Conservation (phyloP, 2,329 filamentous ascomycete genomes). For the Cercospora beticola region DNA sequence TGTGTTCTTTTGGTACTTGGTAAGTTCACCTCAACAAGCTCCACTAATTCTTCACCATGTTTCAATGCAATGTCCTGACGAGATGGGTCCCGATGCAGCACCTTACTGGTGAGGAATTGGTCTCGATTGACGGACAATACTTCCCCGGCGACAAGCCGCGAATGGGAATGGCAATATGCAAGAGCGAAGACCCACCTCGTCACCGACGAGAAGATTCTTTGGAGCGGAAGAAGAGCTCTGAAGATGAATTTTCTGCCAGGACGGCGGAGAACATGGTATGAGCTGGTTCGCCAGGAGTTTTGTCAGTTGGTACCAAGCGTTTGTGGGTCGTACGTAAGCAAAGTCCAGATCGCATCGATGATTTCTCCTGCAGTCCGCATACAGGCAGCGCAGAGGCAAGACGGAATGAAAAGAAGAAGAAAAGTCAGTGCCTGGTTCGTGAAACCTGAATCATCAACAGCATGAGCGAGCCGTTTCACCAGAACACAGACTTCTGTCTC, state of each 20-base stretch:
- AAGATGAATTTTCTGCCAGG: not conserved
- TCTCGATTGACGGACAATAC: conserved; percentile 22
- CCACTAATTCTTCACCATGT: not conserved
- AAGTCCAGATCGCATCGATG: not conserved
- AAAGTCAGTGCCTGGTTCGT: not conserved
- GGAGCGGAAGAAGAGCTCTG: conserved; percentile 20
- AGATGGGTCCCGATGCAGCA: conserved; percentile 11
- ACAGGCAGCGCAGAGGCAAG: not conserved
- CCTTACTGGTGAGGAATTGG: conserved; percentile 14
- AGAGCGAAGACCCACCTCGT: not conserved
- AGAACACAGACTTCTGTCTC: not conserved
- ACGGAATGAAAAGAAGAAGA: not conserved
- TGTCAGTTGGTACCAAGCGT: not conserved
- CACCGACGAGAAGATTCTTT: conserved; percentile 6
- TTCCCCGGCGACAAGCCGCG: conserved; percentile 17
- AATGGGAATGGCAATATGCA: conserved; percentile 1
- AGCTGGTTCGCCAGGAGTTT: not conserved
- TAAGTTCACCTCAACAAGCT: conserved; percentile 11
- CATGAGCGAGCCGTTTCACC: not conserved
- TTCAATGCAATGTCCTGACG: not conserved
- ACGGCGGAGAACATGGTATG: conserved; percentile 20
- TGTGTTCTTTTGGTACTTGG: conserved; percentile 51
- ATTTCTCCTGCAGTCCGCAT: not conserved
- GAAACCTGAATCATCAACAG: not conserved
- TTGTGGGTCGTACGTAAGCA: not conserved